phyloP scores from a whole-genome alignment of 768 basidiomycete genomes.

The Xerocomellus dryophilus region DNA sequence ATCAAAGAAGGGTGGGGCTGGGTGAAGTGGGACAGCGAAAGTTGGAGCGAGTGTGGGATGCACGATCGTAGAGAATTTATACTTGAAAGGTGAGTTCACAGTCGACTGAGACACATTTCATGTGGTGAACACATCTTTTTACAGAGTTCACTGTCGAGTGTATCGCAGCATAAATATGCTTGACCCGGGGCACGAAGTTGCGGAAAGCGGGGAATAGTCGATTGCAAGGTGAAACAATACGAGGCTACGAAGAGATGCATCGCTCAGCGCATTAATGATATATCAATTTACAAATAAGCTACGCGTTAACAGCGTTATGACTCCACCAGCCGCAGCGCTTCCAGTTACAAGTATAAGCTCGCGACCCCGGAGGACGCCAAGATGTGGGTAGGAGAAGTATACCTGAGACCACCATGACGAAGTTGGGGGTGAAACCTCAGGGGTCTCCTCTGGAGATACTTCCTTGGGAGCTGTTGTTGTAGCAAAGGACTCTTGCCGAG shows the following conservation, averaged over 20 bases:
- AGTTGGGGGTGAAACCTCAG: not conserved
- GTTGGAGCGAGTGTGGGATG: constrained; percentile 45
- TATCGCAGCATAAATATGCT: constrained; percentile 25
- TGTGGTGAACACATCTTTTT: not conserved
- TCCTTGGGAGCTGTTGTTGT: constrained; percentile 5
- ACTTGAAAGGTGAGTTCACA: constrained; percentile 41
- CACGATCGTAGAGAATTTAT: constrained; percentile 42
- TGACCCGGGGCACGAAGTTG: not conserved
- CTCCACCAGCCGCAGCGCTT: constrained; percentile 28
- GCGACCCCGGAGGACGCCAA: constrained; percentile 10
- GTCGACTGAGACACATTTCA: not conserved
- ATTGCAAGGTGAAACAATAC: not conserved
- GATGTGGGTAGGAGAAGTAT: constrained; percentile 9
- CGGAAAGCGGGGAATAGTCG: constrained; percentile 1
- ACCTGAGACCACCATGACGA: constrained; percentile 10
- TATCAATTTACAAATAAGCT: constrained; percentile 20
- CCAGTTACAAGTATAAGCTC: constrained; percentile 30
- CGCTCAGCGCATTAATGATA: not conserved
- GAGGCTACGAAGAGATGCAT: not conserved
- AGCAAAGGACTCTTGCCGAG: constrained; percentile 8
- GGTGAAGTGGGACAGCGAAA: constrained; percentile 55
- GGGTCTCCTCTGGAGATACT: not conserved
- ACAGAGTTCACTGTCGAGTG: constrained; percentile 32
- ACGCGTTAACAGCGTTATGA: constrained; percentile 22
- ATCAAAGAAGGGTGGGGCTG: constrained; percentile 69